Conservation (phyloP, 495 filamentous ascomycete genomes). For the Hyaloscypha finlandica region DNA sequence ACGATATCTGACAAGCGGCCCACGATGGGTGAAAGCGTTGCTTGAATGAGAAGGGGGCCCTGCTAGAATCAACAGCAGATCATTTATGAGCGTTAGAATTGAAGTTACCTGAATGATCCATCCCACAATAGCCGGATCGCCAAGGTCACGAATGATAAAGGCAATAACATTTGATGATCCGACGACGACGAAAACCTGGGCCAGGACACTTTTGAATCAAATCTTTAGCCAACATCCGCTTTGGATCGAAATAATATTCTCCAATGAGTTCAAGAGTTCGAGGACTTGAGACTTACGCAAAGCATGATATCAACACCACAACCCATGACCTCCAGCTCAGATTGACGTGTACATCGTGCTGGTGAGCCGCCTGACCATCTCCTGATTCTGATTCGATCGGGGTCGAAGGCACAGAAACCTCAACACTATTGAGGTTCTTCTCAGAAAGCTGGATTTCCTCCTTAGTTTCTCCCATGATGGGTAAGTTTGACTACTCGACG, state of each 20-base stretch:
- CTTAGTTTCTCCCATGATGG: no score
- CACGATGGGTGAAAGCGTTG: slow-evolving; percentile 53
- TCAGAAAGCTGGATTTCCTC: slow-evolving; percentile 7
- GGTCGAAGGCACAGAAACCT: not conserved
- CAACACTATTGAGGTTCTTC: not conserved
- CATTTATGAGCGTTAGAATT: not conserved
- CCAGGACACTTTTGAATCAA: slow-evolving; percentile 37
- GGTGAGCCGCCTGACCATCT: not conserved
- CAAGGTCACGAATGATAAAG: slow-evolving; percentile 55
- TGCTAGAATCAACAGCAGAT: slow-evolving; percentile 14
- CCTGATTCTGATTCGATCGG: not conserved
- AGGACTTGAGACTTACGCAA: slow-evolving; percentile 21
- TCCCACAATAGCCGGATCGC: slow-evolving; percentile 48
- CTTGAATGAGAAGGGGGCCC: slow-evolving; percentile 55
- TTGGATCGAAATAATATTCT: not conserved
- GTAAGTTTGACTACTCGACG: no score
- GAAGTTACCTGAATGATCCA: slow-evolving; percentile 53
- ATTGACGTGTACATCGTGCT: slow-evolving; percentile 20
- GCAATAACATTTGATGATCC: slow-evolving; percentile 56
- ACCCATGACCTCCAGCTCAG: slow-evolving; percentile 29
- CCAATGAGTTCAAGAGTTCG: slow-evolving; percentile 1
- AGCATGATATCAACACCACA: slow-evolving; percentile 28
- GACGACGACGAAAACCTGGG: slow-evolving; percentile 54
- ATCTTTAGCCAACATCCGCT: not conserved
- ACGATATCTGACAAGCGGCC: slow-evolving; percentile 58